Conservation (phyloP, 1,139 yeast species). For the Suhomyces chickasaworum region DNA sequence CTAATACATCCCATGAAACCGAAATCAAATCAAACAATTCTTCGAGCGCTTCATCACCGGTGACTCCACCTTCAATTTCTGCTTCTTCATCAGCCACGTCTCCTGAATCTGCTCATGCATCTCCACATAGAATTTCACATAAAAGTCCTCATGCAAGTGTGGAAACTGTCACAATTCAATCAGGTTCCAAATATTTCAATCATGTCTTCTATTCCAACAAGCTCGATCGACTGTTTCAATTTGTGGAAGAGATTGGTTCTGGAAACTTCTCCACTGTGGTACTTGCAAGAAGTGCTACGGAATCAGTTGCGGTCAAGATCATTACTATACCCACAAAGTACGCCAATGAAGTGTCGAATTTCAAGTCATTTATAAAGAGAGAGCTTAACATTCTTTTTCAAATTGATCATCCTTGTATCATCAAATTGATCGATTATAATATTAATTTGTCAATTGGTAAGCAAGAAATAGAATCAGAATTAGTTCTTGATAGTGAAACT, state of each 20-base stretch:
- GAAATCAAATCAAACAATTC: slow-evolving; percentile 6
- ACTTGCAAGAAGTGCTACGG: slow-evolving; percentile 32
- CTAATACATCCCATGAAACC: neutral
- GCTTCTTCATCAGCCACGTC: slow-evolving; percentile 16
- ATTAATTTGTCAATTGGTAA: slow-evolving; percentile 26
- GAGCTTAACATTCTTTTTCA: slow-evolving; percentile 68
- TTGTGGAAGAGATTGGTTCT: slow-evolving; percentile 45
- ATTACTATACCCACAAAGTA: slow-evolving; percentile 37
- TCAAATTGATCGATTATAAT: slow-evolving; percentile 37
- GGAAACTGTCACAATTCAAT: slow-evolving; percentile 1
- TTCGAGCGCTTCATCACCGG: slow-evolving; percentile 9
- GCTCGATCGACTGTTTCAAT: slow-evolving; percentile 22
- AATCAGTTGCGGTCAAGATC: slow-evolving; percentile 44
- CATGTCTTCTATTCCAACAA: slow-evolving; percentile 19
- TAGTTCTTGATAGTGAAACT: slow-evolving; percentile 12
- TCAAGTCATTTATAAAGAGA: slow-evolving; percentile 71
- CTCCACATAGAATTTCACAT: slow-evolving; percentile 9
- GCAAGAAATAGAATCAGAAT: slow-evolving; percentile 23
- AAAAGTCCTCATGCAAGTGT: neutral
- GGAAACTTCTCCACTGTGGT: slow-evolving; percentile 66
- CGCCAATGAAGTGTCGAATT: slow-evolving; percentile 32
- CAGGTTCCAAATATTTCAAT: slow-evolving; percentile 14
- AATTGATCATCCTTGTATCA: slow-evolving; percentile 46
- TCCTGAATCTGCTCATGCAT: slow-evolving; percentile 7
- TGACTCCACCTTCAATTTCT: slow-evolving; percentile 13